Evolutionary conservation across 305 asterid species (phyloP).

Genomic region (Fraxinus greggii): DNA sequence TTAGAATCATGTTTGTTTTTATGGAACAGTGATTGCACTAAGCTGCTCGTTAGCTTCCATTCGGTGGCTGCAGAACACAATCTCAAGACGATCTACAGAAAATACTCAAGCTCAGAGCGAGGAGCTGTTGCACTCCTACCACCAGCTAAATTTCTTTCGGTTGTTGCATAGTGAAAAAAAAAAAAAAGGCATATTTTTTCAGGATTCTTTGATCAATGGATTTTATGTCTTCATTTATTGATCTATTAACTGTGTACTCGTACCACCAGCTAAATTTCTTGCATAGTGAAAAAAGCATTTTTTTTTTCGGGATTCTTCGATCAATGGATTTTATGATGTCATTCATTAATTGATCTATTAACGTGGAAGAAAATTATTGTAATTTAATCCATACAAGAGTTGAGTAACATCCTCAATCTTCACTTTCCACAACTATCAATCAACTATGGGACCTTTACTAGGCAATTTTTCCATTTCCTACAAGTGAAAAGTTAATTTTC

Average conservation of each 20-base stretch:
- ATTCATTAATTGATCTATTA: too few relatives aligned
- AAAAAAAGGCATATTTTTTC: neutral
- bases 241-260: too few relatives aligned
- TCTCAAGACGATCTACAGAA: neutral
- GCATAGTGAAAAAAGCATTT: too few relatives aligned
- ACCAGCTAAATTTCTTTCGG: neutral
- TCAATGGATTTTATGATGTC: too few relatives aligned
- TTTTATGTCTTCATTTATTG: too few relatives aligned
- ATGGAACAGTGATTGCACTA: neutral
- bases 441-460: neutral
- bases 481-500: too few relatives aligned
- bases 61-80: neutral
- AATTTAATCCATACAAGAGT: neutral
- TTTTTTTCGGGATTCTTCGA: too few relatives aligned
- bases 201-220: neutral
- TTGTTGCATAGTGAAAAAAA: neutral
- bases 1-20: neutral
- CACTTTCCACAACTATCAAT: too few relatives aligned
- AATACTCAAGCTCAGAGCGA: neutral
- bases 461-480: neutral
- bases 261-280: too few relatives aligned
- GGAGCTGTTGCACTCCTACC: neutral
- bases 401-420: too few relatives aligned
- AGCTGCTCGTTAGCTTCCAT: neutral
- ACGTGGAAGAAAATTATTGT: neutral